Percentiles rank a stretch among this genome's conserved stretches.
phyloP scores from a whole-genome alignment of 1,139 yeast genomes.

The Saccharomyces hybrid region DNA sequence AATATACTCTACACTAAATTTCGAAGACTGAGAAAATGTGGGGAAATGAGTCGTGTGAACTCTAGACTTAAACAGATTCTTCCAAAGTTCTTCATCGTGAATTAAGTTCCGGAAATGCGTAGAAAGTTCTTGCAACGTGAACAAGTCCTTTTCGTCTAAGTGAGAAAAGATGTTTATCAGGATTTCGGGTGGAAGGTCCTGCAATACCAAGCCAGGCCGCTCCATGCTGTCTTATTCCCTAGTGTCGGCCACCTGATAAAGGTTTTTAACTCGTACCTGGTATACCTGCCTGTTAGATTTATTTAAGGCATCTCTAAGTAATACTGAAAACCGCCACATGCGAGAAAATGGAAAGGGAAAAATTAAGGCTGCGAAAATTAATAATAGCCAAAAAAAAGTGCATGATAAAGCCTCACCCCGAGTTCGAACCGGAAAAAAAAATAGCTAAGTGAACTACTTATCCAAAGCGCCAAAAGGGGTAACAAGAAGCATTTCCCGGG shows the following conservation, averaged over 20 bases:
- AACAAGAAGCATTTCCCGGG: neutral
- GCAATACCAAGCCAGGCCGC: slow-evolving; percentile 5
- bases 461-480: neutral
- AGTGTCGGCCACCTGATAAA: neutral
- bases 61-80: slow-evolving; percentile 42
- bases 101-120: slow-evolving; percentile 44
- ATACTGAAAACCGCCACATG: neutral
- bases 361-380: neutral
- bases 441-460: neutral
- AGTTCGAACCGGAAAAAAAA: neutral
- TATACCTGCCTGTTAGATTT: neutral
- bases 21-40: slow-evolving; percentile 44
- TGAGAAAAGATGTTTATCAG: slow-evolving; percentile 48
- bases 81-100: slow-evolving; percentile 56
- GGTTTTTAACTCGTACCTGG: neutral
- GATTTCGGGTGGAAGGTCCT: slow-evolving; percentile 50
- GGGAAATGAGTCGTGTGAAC: slow-evolving; percentile 46
- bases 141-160: slow-evolving; percentile 49
- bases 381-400: neutral
- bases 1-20: slow-evolving; percentile 51
- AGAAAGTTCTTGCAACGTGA: slow-evolving; percentile 46
- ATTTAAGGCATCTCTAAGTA: neutral
- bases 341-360: neutral
- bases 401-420: neutral
- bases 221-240: neutral